Evolutionary conservation across 371 early-diverging fungal species (phyloP), one percentile per base, ranked within the genome.

Genomic region (Chytridiales sp.): DNA sequence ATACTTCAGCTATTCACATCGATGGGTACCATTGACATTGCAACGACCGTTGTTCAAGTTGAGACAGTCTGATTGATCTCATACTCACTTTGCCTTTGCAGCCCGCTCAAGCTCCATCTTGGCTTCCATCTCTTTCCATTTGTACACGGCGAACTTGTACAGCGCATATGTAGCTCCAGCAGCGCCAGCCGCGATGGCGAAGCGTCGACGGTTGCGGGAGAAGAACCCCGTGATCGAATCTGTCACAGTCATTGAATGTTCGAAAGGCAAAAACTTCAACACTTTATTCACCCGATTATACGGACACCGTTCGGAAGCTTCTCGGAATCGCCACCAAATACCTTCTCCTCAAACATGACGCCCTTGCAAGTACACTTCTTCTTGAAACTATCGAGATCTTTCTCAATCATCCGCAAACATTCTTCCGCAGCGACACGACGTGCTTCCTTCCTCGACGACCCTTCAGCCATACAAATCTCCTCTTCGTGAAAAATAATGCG

Each of bases 71-170:
- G 13, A 8, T 8, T 15, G 46, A 44, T 44, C 46, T 13, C 24
- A 17, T 15, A 54, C 77, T 59, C 82, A 90, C 90, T 91, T 89
- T 82, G 89, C 86, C 72, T 81, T 83, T 2, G 92, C 88, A 17
- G 82, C 62, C 62, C 85, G 70, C 36, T 89, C 86, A 0, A 82
- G 52, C 32, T 77, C 76, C 21, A 80, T 56, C 64, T 77, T 77
- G 56, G 85, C 83, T 64, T 89, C 85, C 56, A 86, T 74, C 64
- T 93, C 91, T 42, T 73, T 60, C 47, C 90, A 75, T 61, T 90
- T 87, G 65, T 64, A 70, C 31, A 82, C 79, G 13, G 90, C 90
- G 68, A 85, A 90, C 65, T 86, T 84, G 49, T 85, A 85, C 31
- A 88, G 80, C 61, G 85, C 62, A 68, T 90, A 92, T 47, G 81